These are phyloP conservation scores for Aspergillus conjunctus DNA, from an alignment of 495 filamentous ascomycete genomes.

Conservation along the genomic window DNA sequence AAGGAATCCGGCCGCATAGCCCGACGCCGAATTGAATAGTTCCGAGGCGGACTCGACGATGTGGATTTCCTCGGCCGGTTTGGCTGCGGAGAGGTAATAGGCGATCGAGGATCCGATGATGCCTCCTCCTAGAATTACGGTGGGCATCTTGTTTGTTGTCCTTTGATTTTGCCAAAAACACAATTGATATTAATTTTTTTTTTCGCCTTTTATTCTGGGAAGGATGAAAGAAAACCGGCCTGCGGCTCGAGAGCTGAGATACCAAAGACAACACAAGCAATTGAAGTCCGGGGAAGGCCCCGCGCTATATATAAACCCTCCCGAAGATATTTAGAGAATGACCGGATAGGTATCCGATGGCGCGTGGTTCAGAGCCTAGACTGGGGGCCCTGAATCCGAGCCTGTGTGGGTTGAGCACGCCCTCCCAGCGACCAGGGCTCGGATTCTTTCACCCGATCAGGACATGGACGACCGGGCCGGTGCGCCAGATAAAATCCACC, in stretches of 20 bases:
- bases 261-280: background rate
- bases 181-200: background rate
- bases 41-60: constrained; percentile 65
- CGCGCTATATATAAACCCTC: background rate
- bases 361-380: background rate
- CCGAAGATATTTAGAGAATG: background rate
- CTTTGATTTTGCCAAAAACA: background rate
- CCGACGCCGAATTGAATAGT: constrained; percentile 73
- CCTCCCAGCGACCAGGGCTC: constrained; percentile 8
- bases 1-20: constrained; percentile 73
- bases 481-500: constrained; percentile 2
- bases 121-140: constrained; percentile 74
- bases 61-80: constrained; percentile 59
- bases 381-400: background rate
- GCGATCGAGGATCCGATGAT: constrained; percentile 81
- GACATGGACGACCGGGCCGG: background rate
- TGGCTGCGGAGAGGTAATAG: constrained; percentile 62
- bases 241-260: background rate
- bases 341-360: background rate
- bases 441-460: constrained; percentile 5
- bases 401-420: background rate
- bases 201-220: background rate
- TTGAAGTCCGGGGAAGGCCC: background rate
- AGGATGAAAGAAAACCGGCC: background rate
- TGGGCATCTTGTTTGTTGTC: constrained; percentile 49